phyloP scores from a whole-genome alignment of 805 yeast genomes.

The Pichia paraexigua region DNA sequence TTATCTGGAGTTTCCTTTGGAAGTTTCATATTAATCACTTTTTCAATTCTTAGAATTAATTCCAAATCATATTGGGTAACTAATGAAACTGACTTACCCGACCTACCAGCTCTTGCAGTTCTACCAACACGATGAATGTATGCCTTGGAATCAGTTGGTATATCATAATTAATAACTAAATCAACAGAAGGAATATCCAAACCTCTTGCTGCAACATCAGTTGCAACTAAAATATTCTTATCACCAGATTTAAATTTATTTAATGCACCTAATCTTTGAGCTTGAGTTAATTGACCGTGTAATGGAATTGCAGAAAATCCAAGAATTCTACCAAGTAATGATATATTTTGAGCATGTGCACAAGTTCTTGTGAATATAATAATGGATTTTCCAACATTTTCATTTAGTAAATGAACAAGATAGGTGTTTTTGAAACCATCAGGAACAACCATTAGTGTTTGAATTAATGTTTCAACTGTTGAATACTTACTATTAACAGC shows the following conservation, averaged over 20 bases:
- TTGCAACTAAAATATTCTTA: slow-evolving; percentile 63
- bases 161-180: slow-evolving; percentile 82
- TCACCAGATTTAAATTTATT: slow-evolving; percentile 72
- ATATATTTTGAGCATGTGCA: slow-evolving; percentile 89
- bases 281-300: slow-evolving; percentile 85
- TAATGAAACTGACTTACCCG: slow-evolving; percentile 79
- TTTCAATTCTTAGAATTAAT: slow-evolving; percentile 79
- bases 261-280: slow-evolving; percentile 75
- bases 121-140: slow-evolving; percentile 97
- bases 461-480: slow-evolving; percentile 90
- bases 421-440: slow-evolving; percentile 89
- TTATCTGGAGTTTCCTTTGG: slow-evolving; percentile 78
- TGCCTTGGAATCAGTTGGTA: slow-evolving; percentile 95
- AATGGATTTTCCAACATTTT: slow-evolving; percentile 73
- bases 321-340: slow-evolving; percentile 67
- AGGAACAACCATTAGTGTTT: slow-evolving; percentile 82
- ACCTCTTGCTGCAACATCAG: slow-evolving; percentile 95
- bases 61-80: slow-evolving; percentile 95
- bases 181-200: slow-evolving; percentile 91
- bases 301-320: slow-evolving; percentile 89
- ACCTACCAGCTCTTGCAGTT: slow-evolving; percentile 91
- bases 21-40: slow-evolving; percentile 72
- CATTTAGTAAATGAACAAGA: slow-evolving; percentile 74
- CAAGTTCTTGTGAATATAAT: slow-evolving; percentile 92
- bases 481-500: slow-evolving; percentile 84